A percentile compares a stretch with the other conserved stretches of the same genome.
These are phyloP conservation scores for Fusarium sp. DNA, from an alignment of 2,329 filamentous ascomycete genomes.

Conservation along the genomic window DNA sequence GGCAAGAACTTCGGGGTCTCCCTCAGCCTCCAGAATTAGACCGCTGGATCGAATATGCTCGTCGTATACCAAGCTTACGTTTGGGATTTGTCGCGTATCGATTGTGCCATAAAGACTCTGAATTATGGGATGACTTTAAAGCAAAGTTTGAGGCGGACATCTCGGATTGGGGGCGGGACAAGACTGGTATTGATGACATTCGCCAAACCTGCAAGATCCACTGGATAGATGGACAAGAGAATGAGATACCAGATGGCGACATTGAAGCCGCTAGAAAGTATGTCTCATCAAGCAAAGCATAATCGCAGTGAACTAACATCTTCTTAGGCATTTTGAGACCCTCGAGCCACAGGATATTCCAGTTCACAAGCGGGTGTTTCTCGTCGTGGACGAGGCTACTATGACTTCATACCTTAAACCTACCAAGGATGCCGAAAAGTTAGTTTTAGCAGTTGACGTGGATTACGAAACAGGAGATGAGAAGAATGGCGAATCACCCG, in stretches of 20 bases:
- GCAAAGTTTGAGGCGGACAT: conserved; percentile 47
- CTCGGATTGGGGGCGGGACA: conserved; percentile 45
- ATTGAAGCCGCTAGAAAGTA: conserved; percentile 45
- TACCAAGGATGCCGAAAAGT: conserved; percentile 3
- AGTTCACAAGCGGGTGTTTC: conserved; percentile 14
- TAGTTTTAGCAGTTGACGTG: conserved; percentile 40
- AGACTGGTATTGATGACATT: conserved; percentile 16
- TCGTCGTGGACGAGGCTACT: conserved; percentile 45
- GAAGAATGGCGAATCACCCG: conserved; percentile 17
- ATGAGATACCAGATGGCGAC: conserved; percentile 34
- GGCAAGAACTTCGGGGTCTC: conserved; percentile 33
- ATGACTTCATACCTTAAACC: conserved; percentile 48
- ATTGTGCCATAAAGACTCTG: conserved; percentile 29
- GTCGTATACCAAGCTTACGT: fast-evolving
- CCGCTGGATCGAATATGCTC: conserved; percentile 31
- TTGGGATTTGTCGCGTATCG: conserved; percentile 42
- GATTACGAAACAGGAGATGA: background rate
- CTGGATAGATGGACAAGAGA: conserved; percentile 44
- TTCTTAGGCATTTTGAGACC: conserved; percentile 19
- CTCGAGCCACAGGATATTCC: background rate
- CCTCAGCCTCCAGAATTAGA: background rate
- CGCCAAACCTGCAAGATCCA: conserved; percentile 37
- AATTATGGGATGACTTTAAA: conserved; percentile 48
- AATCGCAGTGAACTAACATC: background rate
- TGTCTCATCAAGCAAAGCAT: background rate